Base-by-base conservation (phyloP, 129 eudicot genomes). In the Tanacetum coccineum region DNA sequence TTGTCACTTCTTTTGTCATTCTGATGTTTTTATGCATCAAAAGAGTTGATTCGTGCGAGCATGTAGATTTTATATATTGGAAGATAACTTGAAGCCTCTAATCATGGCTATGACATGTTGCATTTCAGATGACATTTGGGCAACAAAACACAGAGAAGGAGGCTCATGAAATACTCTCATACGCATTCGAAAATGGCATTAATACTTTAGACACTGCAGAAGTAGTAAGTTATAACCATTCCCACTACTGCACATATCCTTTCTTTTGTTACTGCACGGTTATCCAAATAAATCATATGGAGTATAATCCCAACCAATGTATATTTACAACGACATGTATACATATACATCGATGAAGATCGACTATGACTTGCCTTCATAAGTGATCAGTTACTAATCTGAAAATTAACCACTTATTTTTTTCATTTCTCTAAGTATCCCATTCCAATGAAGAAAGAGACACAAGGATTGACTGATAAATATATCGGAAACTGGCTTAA, bases 111-210 rank as follows among this genome's bases (percentile, higher is more conserved):
- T 44, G 64, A 52, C 42, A 14, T 76, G 28, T 42, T 20, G 20
- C 30, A 45, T 64, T 78, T 22, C 81, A 87, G 95, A 90, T 90
- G 97, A 90, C 97, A 48, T 90, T 82, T 79, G 97, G 95, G 66
- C 80, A 90, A 74, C 97, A 87, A 81, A 90, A 90, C 56, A 84
- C 95, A 10, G 97, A 90, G 82, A 87, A 90, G 66, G 97, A 90
- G 71, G 95, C 97, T 74, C 97, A 87, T 64, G 89, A 90, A 22
- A 80, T 82, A 25, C 95, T 90, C 22, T 73, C 75, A 60, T 87
- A 90, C 67, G 81, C 97, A 11, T 66, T 87, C 28, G 97, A 87
- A 46, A 73, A 82, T 36, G 95, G 97, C 57, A 80, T 87, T 62
- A 90, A 90, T 77, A 74, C 83, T 71, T 48, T 90, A 61, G 97